Evolutionary conservation across 257 asterid genomes (phyloP).

Genomic region (Nicotiana tomentosiformis): DNA sequence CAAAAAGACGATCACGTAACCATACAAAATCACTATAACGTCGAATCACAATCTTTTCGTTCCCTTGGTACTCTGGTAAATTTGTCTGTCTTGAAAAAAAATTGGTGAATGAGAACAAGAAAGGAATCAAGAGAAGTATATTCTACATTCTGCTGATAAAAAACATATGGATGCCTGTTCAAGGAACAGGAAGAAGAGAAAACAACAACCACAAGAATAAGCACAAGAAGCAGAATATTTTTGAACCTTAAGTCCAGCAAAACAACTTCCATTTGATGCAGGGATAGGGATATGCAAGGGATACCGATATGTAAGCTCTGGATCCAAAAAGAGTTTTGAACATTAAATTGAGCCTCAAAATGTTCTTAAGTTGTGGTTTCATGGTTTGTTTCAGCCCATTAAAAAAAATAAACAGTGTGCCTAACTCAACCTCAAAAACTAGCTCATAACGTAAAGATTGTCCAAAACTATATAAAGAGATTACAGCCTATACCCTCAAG

Average conservation of each 20-base stretch:
- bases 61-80: constrained; percentile 74
- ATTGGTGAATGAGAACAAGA: background rate
- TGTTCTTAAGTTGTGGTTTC: background rate
- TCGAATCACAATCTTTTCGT: constrained; percentile 92
- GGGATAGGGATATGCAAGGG: background rate
- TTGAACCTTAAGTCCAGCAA: background rate
- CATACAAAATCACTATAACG: constrained; percentile 95
- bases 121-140: background rate
- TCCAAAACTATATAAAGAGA: background rate
- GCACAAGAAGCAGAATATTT: constrained; percentile 6
- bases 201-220: constrained; percentile 1
- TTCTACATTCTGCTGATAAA: background rate
- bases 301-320: background rate
- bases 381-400: background rate
- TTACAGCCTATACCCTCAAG: background rate
- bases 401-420: background rate
- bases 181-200: background rate
- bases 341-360: background rate
- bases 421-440: background rate
- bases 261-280: background rate
- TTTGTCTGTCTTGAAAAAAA: constrained; percentile 60
- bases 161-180: background rate
- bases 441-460: background rate
- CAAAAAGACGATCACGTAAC: constrained; percentile 89
- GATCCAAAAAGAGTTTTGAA: background rate